These are phyloP conservation scores for Alternaria tenuissima DNA, from an alignment of 2,329 filamentous ascomycete species.

Conservation along the genomic window DNA sequence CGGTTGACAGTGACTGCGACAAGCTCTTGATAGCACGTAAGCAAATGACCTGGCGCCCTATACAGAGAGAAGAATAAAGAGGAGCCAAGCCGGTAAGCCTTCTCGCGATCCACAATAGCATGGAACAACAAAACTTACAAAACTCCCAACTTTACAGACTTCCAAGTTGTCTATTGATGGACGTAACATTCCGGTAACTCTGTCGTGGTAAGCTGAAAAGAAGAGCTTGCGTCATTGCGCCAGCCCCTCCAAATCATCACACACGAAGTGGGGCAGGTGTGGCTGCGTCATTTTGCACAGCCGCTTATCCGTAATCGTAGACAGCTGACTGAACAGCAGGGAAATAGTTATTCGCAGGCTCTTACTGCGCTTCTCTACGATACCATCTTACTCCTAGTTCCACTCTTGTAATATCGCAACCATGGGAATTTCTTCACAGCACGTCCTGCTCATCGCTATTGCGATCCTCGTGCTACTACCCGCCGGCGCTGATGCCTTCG, in stretches of 20 bases:
- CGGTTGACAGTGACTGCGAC: neutral
- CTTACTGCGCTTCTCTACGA: conserved; percentile 8
- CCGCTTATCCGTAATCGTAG: conserved; percentile 15
- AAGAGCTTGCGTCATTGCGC: neutral
- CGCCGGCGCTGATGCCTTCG: conserved; percentile 53
- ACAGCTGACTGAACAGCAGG: conserved; percentile 20
- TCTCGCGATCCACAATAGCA: neutral
- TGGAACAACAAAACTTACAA: neutral
- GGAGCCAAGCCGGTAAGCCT: neutral
- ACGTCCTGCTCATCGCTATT: conserved; percentile 48
- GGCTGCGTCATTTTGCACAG: conserved; percentile 17
- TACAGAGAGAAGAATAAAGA: neutral
- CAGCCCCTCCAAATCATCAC: neutral
- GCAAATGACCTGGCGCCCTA: neutral
- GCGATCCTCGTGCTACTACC: conserved; percentile 50
- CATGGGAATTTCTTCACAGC: conserved; percentile 47
- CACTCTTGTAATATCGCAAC: conserved; percentile 5
- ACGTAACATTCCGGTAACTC: neutral
- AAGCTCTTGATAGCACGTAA: too few species aligned
- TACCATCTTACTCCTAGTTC: neutral
- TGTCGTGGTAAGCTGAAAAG: neutral
- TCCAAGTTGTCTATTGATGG: neutral
- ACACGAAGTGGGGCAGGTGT: neutral
- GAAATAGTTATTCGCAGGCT: conserved; percentile 8
- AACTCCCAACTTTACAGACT: neutral